Percentiles rank a stretch among this genome's conserved stretches.
These are phyloP conservation scores for Pyricularia sp. DNA, from an alignment of 2,329 filamentous ascomycete genomes.

Conservation along the genomic window DNA sequence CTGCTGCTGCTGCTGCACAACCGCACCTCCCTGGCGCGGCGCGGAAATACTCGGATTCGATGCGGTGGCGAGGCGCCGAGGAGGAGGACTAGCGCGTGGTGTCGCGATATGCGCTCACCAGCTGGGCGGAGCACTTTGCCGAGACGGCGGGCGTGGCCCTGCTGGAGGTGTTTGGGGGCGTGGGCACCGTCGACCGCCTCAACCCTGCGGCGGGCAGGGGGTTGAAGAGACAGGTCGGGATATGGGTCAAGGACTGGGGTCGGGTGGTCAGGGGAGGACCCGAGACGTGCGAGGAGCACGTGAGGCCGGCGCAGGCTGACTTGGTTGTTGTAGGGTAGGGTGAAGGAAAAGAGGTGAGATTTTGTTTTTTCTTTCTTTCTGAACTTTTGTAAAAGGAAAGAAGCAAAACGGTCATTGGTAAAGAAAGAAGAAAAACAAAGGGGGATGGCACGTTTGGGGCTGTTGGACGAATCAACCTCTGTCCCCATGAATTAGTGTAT, in stretches of 20 bases:
- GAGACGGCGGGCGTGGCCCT: conserved; percentile 1
- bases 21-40: neutral
- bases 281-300: neutral
- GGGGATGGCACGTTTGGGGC: no score
- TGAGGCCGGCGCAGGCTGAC: neutral
- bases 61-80: neutral
- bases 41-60: neutral
- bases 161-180: neutral
- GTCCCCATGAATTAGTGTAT: no score
- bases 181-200: neutral
- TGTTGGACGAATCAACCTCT: no score
- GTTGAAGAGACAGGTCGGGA: neutral
- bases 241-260: conserved; percentile 1
- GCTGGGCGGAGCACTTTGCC: conserved; percentile 5
- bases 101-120: neutral
- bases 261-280: neutral
- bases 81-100: neutral
- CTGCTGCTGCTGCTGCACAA: neutral
- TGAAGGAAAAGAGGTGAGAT: neutral
- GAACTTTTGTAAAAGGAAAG: neutral
- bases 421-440: no score
- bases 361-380: neutral
- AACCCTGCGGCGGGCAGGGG: neutral
- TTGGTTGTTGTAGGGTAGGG: neutral
- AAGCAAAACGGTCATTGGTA: neutral